Percentiles rank a stretch among this genome's conserved stretches.
Evolutionary conservation across 2,329 filamentous ascomycete genomes (phyloP).

Genomic region (Penicillium sp.): DNA sequence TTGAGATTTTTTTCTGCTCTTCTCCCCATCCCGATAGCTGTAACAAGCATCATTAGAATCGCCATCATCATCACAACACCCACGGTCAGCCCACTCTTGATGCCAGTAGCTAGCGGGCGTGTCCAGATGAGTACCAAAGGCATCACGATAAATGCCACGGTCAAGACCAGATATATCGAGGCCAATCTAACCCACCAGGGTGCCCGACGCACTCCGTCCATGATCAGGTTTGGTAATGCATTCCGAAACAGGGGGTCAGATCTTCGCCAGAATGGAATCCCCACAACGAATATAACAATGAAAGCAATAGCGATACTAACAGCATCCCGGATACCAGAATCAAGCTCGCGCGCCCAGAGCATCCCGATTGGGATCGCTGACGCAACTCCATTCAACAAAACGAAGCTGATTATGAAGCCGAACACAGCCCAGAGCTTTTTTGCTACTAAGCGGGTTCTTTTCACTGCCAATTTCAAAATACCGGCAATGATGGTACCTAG

Average conservation of each 20-base stretch:
- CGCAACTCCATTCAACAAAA: neutral
- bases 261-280: neutral
- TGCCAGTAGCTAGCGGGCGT: neutral
- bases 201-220: neutral
- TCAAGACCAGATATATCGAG: neutral
- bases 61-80: neutral
- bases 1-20: too few species aligned
- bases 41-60: neutral
- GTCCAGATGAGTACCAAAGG: conserved; percentile 2
- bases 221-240: neutral
- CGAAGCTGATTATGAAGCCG: conserved; percentile 1
- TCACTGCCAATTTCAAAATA: neutral
- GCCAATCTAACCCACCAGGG: neutral
- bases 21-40: too few species aligned
- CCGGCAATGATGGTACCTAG: neutral
- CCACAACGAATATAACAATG: neutral
- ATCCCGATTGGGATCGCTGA: neutral
- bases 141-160: neutral
- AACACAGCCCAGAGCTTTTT: neutral
- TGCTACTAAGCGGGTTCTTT: neutral
- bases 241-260: neutral
- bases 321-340: neutral
- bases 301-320: neutral
- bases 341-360: neutral
- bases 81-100: neutral